Evolutionary conservation across 495 filamentous ascomycete species (phyloP).

Genomic region (Tetracladium setigerum): DNA sequence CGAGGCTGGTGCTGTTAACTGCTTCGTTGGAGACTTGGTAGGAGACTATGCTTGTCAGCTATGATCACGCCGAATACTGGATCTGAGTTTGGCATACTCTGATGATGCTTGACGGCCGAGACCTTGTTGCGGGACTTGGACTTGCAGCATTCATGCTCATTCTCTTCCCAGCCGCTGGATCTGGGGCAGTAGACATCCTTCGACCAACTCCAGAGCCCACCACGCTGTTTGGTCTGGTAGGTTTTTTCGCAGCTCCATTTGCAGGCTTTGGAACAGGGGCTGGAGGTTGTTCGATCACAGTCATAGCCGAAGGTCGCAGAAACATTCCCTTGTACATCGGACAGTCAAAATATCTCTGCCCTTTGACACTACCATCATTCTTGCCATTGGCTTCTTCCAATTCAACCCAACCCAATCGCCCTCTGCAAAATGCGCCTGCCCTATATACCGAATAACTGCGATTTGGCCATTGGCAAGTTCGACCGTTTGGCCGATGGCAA

Average conservation of each 20-base stretch:
- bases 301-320: constrained; percentile 56
- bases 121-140: constrained; percentile 52
- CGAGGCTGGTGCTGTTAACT: constrained; percentile 51
- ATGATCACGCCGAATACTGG: constrained; percentile 5
- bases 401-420: constrained; percentile 93
- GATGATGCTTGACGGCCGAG: constrained; percentile 43
- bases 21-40: constrained; percentile 74
- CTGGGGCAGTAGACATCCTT: constrained; percentile 29
- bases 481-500: constrained; percentile 51
- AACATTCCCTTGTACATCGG: constrained; percentile 81
- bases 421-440: constrained; percentile 65
- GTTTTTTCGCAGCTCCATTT: constrained; percentile 25
- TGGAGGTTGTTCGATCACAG: constrained; percentile 46
- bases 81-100: constrained; percentile 40
- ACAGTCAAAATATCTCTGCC: constrained; percentile 86
- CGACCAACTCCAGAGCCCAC: constrained; percentile 22
- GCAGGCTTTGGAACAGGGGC: constrained; percentile 25
- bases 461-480: constrained; percentile 67
- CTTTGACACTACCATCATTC: constrained; percentile 89
- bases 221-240: constrained; percentile 32
- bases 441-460: constrained; percentile 73
- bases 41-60: constrained; percentile 50
- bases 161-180: constrained; percentile 47
- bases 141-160: constrained; percentile 62
- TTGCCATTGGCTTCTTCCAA: constrained; percentile 79